A percentile compares a stretch with the other conserved stretches of the same genome.
Evolutionary conservation across 495 filamentous ascomycete species (phyloP).

Genomic region (Xylaria telfairii): DNA sequence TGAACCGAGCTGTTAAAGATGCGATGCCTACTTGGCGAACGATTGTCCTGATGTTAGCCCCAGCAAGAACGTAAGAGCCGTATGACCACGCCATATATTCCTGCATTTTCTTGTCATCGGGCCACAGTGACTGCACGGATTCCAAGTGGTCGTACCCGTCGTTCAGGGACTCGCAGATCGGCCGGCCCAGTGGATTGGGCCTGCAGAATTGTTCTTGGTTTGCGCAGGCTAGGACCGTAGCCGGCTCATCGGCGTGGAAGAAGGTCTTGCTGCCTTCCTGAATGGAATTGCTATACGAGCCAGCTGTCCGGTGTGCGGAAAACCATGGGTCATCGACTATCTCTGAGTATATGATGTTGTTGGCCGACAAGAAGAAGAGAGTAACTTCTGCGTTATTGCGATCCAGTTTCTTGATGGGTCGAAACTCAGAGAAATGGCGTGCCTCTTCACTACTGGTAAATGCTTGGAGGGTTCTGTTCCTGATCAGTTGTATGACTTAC

Average conservation of each 20-base stretch:
- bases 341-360: background rate
- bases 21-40: conserved; percentile 6
- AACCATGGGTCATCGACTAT: background rate
- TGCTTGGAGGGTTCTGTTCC: background rate
- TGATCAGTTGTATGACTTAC: background rate
- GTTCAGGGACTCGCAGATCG: background rate
- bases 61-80: background rate
- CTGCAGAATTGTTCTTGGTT: background rate
- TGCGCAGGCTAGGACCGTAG: background rate
- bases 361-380: background rate
- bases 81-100: background rate
- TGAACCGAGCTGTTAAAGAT: conserved; percentile 1
- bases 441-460: background rate
- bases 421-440: background rate
- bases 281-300: background rate
- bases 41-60: background rate
- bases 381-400: background rate
- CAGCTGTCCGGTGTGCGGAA: background rate
- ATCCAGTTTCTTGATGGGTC: background rate
- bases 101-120: background rate
- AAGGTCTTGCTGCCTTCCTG: background rate
- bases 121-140: background rate
- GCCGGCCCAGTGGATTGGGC: background rate
- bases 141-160: background rate
- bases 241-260: background rate